Base-by-base conservation (phyloP, 495 filamentous ascomycete genomes). In the Daldinia concentrica region DNA sequence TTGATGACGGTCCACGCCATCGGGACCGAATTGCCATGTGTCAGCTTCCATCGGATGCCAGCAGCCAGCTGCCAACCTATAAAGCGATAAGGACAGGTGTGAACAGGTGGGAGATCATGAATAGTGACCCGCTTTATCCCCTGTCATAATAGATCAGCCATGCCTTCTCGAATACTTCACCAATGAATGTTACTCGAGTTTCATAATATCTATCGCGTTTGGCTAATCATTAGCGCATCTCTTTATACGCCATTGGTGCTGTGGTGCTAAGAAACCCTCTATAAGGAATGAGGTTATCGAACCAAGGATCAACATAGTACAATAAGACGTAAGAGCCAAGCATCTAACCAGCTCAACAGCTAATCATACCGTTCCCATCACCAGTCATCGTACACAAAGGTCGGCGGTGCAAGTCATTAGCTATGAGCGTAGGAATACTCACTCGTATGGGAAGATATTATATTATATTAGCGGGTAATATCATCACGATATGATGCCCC, bases 1-100 rank as follows among this genome's bases (percentile, higher is more conserved):
- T 59, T 39, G 27, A 63, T 63, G 51, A 62, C 52, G 58, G 68
- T 52, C 15, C 39, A 56, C 61, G 41, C 24, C 19, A 19, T 56
- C 56, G 61, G 67, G 37, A 52, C 66, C 59, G 37, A 63, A 54
- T 60, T 57, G 67, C 24, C 54, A 50, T 62, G 43, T 54, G 66
- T 63, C 60, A 64, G 60, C 61, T 59, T 45, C 12, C 14, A 36
- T 3, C 34, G 34, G 34, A 12, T 36, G 34, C 15, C 9, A 52
- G 19, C 6, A 48, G 61, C 36, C 55, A 61, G 68, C 62, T 65
- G 37, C 14, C 22, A 55, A 30, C 27, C 7, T 1, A 55, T 55
- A 30, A 15, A 55, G 4, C 5, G 14, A 9, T 0, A 6, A 4
- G 9, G 51, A 30, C 24, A 55, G 9, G 51, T 51, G 45, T 12